Percentiles rank a stretch among this genome's conserved stretches.
phyloP scores from a whole-genome alignment of 2,329 filamentous ascomycete genomes.

The Colletotrichum tanaceti region DNA sequence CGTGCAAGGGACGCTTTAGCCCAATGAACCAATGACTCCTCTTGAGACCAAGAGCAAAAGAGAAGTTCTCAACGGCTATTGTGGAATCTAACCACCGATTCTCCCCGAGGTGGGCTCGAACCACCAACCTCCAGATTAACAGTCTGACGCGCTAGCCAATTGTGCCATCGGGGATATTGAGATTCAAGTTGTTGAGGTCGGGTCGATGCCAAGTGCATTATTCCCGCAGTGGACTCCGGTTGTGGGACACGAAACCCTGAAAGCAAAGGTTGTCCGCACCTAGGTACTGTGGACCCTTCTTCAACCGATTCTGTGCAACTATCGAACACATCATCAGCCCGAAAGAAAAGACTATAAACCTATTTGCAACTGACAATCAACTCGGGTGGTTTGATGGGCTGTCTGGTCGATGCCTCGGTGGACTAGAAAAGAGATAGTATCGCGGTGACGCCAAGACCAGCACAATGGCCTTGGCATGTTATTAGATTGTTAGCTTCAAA shows the following conservation, averaged over 20 bases:
- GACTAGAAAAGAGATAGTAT: too few species aligned
- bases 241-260: conserved; percentile 26
- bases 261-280: not conserved
- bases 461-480: too few species aligned
- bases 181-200: not conserved
- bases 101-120: conserved; percentile 36
- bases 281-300: not conserved
- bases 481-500: too few species aligned
- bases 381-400: too few species aligned
- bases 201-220: not conserved
- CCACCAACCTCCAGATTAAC: conserved; percentile 41
- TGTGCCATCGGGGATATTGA: conserved; percentile 38
- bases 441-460: too few species aligned
- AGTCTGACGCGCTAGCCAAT: conserved; percentile 41
- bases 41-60: not conserved
- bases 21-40: too few species aligned
- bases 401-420: too few species aligned
- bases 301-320: not conserved
- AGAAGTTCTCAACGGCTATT: fast-evolving
- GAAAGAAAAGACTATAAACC: too few species aligned
- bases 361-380: too few species aligned
- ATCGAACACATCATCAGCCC: too few species aligned
- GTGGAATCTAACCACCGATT: not conserved
- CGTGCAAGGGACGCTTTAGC: too few species aligned
- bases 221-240: not conserved